A percentile compares a stretch with the other conserved stretches of the same genome.
phyloP scores from a whole-genome alignment of 2,329 filamentous ascomycete genomes.

The Metarhizium brunneum region DNA sequence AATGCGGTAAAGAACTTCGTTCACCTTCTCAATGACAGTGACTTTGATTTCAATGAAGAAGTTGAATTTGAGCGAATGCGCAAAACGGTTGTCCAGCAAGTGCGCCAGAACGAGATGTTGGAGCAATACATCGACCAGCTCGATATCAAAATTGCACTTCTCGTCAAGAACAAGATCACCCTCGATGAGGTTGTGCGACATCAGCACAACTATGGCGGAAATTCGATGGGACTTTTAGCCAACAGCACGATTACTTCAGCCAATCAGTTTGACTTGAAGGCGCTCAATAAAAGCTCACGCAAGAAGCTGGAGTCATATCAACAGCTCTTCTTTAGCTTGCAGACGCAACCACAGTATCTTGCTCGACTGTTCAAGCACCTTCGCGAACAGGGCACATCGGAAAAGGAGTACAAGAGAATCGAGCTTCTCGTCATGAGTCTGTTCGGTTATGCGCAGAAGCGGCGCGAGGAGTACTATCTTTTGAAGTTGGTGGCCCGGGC shows the following conservation, averaged over 20 bases:
- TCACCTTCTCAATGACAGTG: constrained; percentile 92
- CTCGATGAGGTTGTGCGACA: constrained; percentile 95
- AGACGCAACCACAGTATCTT: constrained; percentile 93
- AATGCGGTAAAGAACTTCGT: constrained; percentile 98
- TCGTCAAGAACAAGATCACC: constrained; percentile 99
- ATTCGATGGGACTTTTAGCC: constrained; percentile 73
- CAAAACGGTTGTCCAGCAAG: constrained; percentile 94
- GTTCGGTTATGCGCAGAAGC: constrained; percentile 95
- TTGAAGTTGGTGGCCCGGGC: constrained; percentile 79
- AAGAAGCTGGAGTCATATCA: constrained; percentile 96
- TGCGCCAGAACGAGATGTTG: constrained; percentile 91
- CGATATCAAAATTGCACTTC: constrained; percentile 95
- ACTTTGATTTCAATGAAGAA: constrained; percentile 98
- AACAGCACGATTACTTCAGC: constrained; percentile 82
- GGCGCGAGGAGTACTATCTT: constrained; percentile 92
- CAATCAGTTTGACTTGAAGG: constrained; percentile 93
- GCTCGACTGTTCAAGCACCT: constrained; percentile 78
- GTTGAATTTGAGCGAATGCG: constrained; percentile 91
- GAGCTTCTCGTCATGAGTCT: constrained; percentile 93
- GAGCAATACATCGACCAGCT: constrained; percentile 98
- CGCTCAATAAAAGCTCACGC: constrained; percentile 90
- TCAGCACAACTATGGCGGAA: constrained; percentile 90
- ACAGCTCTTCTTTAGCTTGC: constrained; percentile 92
- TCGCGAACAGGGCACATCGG: constrained; percentile 72
- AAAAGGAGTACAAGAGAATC: constrained; percentile 87